phyloP scores from a whole-genome alignment of 345 rosid genomes.

The Euphorbia lathyris region DNA sequence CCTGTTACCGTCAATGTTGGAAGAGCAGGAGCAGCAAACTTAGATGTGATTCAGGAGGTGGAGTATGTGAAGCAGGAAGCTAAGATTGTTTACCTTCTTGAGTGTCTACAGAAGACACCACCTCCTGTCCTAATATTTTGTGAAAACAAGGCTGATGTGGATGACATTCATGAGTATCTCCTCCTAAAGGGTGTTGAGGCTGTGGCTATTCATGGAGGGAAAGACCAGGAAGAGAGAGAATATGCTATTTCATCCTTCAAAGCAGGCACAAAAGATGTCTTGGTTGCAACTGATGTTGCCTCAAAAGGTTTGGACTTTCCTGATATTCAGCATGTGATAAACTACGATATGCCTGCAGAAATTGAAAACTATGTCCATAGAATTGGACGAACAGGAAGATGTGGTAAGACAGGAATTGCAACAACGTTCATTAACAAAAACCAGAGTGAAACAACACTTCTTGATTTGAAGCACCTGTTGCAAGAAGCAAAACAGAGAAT shows the following conservation, averaged over 20 bases:
- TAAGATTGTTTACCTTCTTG: conserved; percentile 88
- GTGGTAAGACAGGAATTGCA: conserved; percentile 92
- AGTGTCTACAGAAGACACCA: conserved; percentile 89
- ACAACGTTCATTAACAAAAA: conserved; percentile 94
- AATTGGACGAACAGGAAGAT: conserved; percentile 90
- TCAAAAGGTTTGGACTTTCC: conserved; percentile 94
- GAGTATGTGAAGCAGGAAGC: conserved; percentile 97
- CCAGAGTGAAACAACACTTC: conserved; percentile 83
- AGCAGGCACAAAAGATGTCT: conserved; percentile 77
- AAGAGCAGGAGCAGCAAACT: conserved; percentile 96
- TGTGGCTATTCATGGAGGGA: conserved; percentile 88
- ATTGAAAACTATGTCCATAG: conserved; percentile 92
- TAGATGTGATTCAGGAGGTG: conserved; percentile 94
- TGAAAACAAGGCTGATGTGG: conserved; percentile 97
- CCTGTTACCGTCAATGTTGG: conserved; percentile 88
- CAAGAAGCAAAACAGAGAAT: conserved; percentile 94
- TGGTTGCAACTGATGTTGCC: conserved; percentile 93
- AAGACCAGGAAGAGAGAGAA: conserved; percentile 94
- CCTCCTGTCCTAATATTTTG: conserved; percentile 92
- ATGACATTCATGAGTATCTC: conserved; percentile 84
- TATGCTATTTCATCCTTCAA: conserved; percentile 81
- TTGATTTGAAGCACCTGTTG: conserved; percentile 81
- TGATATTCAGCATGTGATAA: conserved; percentile 84
- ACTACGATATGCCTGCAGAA: conserved; percentile 95
- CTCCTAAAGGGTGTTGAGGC: conserved; percentile 95